Evolutionary conservation across 345 rosid species (phyloP), one percentile per base, ranked within the genome.

Genomic region (Tarenaya hassleriana): DNA sequence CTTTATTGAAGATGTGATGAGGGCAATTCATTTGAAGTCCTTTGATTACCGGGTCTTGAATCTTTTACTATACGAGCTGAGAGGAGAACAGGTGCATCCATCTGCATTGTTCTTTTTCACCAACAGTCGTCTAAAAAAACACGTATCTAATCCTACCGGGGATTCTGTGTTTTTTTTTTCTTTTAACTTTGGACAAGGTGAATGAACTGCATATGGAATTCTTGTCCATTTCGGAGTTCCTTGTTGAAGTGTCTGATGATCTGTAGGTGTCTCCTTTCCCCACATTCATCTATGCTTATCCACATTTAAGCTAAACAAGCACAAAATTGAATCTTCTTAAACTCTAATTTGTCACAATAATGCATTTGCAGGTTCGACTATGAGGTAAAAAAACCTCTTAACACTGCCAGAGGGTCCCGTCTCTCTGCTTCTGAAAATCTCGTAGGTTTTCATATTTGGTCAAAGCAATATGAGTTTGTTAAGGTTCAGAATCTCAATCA

Each of bases 171-270:
- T 65, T 47, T 50, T 44, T 33, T 8, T 61, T 70, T 54, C 64
- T 51, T 77, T 72, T 61, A 67, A 68, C 66, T 68, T 32, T 49
- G 66, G 16, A 58, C 24, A 66, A 91, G 98, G 92, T 82, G 64
- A 77, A 79, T 75, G 85, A 73, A 59, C 46, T 80, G 82, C 92
- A 87, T 56, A 84, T 84, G 95, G 92, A 80, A 42, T 87, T 91
- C 64, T 60, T 91, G 45, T 91, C 95, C 13, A 64, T 72, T 34
- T 86, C 98, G 8, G 96, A 87, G 66, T 82, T 84, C 66, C 69
- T 91, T 17, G 95, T 84, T 38, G 98, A 87, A 78, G 74, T 91
- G 47, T 80, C 96, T 12, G 96, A 84, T 69, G 96, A 91, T 58
- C 75, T 87, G 96, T 85, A 72, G 52, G 77, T 61, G 19, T 45